Evolutionary conservation across 2,329 filamentous ascomycete species (phyloP).

Genomic region (Fusarium luffae): DNA sequence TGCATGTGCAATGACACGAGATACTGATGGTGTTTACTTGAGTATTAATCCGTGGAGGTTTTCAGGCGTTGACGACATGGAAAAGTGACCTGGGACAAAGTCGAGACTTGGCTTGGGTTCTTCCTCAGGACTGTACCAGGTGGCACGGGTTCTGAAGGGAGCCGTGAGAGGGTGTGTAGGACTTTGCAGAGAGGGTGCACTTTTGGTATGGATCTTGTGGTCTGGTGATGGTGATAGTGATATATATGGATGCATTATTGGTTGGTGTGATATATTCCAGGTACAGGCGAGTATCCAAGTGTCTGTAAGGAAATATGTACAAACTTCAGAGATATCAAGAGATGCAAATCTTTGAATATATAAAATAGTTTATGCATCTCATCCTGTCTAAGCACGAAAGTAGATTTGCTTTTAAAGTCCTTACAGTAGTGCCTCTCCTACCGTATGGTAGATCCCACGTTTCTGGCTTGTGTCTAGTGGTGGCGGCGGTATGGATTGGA

Average conservation of each 20-base stretch:
- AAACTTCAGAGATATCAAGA: neutral
- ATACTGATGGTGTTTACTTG: constrained; percentile 13
- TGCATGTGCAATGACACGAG: constrained; percentile 26
- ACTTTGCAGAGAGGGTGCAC: constrained; percentile 11
- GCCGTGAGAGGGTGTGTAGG: constrained; percentile 25
- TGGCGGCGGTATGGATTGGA: neutral
- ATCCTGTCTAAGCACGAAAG: neutral
- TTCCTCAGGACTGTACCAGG: neutral
- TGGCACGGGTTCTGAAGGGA: constrained; percentile 13
- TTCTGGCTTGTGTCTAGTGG: constrained; percentile 22
- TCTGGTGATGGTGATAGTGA: constrained; percentile 38
- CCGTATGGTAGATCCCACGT: neutral
- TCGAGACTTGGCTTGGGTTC: constrained; percentile 1
- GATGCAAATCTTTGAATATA: neutral
- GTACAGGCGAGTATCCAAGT: neutral
- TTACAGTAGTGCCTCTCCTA: constrained; percentile 5
- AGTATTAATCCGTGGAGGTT: neutral
- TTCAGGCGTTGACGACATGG: neutral
- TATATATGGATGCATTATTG: constrained; percentile 16
- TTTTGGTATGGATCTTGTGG: constrained; percentile 24
- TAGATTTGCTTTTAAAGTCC: neutral
- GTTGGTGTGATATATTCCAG: neutral
- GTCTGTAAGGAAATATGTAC: neutral
- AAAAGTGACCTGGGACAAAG: neutral
- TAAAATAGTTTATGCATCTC: neutral